phyloP scores from a whole-genome alignment of 106 monocot genomes.

The Dioscorea dumetorum region DNA sequence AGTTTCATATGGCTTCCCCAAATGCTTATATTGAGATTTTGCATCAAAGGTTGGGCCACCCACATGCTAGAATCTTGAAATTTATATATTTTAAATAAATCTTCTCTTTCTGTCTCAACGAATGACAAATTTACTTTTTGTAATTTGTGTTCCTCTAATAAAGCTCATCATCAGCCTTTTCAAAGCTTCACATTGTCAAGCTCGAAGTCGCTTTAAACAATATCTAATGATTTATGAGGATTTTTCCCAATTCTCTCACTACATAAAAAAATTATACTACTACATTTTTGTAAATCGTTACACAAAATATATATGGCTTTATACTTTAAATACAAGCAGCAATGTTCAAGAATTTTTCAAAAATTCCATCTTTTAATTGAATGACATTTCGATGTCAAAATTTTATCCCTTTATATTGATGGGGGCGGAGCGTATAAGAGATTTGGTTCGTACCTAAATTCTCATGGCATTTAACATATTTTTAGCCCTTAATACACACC shows the following conservation, averaged over 20 bases:
- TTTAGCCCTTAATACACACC: conserved; percentile 9
- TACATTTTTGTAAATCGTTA: conserved; percentile 25
- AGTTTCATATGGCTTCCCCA: no score
- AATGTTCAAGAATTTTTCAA: conserved; percentile 6
- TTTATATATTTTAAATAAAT: no score
- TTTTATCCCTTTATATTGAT: conserved; percentile 6
- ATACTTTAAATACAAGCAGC: conserved; percentile 16
- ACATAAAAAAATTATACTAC: conserved; percentile 11
- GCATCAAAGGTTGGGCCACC: no score
- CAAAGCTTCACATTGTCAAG: no score
- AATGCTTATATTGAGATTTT: no score
- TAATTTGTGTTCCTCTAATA: no score
- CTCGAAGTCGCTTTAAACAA: not conserved
- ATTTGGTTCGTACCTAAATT: not conserved
- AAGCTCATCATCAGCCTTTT: no score
- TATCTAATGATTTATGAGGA: conserved; percentile 13
- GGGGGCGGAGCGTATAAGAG: conserved; percentile 2
- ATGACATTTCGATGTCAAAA: conserved; percentile 1
- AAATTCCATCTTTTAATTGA: conserved; percentile 7
- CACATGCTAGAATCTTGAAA: no score
- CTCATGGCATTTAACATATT: conserved; percentile 7
- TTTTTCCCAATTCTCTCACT: conserved; percentile 4
- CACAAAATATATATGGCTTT: conserved; percentile 17
- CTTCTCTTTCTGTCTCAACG: no score
- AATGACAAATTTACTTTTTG: no score